Percentiles rank a stretch among this genome's conserved stretches.
Evolutionary conservation across 768 basidiomycete species (phyloP).

Genomic region (Hypholoma sublateritium): DNA sequence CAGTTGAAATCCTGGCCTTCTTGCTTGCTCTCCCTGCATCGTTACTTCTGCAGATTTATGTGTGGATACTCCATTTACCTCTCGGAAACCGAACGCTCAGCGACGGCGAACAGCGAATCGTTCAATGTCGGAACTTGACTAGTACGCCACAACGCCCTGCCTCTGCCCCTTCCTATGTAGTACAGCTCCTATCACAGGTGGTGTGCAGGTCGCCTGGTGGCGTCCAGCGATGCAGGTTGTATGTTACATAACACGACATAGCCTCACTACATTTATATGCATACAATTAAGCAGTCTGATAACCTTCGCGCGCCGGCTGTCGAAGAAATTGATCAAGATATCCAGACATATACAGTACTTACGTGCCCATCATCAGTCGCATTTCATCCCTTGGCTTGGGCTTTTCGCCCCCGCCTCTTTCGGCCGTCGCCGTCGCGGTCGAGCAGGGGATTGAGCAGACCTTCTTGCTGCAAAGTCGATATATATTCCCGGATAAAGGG

Average conservation of each 20-base stretch:
- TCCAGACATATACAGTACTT: no score
- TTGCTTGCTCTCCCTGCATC: background rate
- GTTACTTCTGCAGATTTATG: no score
- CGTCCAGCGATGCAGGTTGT: background rate
- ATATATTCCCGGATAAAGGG: conserved; percentile 50
- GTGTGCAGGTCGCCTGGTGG: background rate
- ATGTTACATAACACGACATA: background rate
- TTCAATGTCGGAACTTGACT: no score
- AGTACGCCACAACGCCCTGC: background rate
- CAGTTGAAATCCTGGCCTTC: background rate
- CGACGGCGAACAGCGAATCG: no score
- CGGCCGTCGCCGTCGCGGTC: conserved; percentile 34
- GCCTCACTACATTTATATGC: background rate
- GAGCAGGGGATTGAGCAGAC: conserved; percentile 43
- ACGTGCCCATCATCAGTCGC: no score
- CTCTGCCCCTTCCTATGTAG: background rate
- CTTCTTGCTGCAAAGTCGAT: conserved; percentile 40
- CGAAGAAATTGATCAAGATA: no score
- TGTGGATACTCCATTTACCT: no score
- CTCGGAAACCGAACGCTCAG: no score
- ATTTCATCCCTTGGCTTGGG: conserved; percentile 2
- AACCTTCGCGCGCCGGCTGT: no score
- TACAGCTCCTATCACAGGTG: background rate
- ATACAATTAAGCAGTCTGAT: background rate
- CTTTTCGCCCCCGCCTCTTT: conserved; percentile 20